Evolutionary conservation across 108 stramenopile species (phyloP).

Genomic region (Pseudonitzschia delicatissima): DNA sequence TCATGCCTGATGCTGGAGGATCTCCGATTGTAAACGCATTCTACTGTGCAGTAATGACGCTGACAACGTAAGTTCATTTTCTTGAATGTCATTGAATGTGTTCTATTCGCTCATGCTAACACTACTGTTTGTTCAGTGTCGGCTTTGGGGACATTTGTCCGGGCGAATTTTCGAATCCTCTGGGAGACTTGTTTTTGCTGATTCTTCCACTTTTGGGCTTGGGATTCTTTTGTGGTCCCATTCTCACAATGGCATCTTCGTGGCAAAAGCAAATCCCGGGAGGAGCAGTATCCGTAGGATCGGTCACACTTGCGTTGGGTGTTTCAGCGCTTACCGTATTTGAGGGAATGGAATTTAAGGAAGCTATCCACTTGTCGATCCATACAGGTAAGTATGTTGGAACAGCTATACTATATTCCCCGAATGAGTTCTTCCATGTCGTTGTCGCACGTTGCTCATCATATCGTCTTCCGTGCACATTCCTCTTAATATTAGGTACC

Average conservation of each 20-base stretch:
- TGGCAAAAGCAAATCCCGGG: slow-evolving; percentile 49
- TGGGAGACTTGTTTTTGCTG: slow-evolving; percentile 42
- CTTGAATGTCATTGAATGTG: neutral
- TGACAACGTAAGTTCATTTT: slow-evolving; percentile 57
- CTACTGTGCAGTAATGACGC: slow-evolving; percentile 51
- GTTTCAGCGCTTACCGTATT: slow-evolving; percentile 27
- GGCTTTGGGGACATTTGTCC: slow-evolving; percentile 68
- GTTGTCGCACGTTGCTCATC: neutral
- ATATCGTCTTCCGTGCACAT: too few relatives aligned
- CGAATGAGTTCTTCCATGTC: too few relatives aligned
- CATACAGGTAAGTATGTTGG: slow-evolving; percentile 33
- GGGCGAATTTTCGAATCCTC: slow-evolving; percentile 11
- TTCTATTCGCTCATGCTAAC: neutral
- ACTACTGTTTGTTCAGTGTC: slow-evolving; percentile 21
- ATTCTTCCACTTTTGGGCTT: slow-evolving; percentile 43
- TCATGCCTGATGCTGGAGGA: slow-evolving; percentile 8
- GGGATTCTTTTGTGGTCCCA: slow-evolving; percentile 60
- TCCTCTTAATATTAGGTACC: too few relatives aligned
- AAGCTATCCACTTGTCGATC: slow-evolving; percentile 47
- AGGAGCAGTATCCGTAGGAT: slow-evolving; percentile 25
- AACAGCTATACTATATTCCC: too few relatives aligned
- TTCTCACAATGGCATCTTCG: slow-evolving; percentile 42
- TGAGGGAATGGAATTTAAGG: slow-evolving; percentile 36
- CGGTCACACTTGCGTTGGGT: slow-evolving; percentile 34
- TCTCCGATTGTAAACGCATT: slow-evolving; percentile 36